Evolutionary conservation across 1,139 yeast genomes (phyloP), one percentile per base, ranked within the genome.

Genomic region (Sugiyamaella japonica): DNA sequence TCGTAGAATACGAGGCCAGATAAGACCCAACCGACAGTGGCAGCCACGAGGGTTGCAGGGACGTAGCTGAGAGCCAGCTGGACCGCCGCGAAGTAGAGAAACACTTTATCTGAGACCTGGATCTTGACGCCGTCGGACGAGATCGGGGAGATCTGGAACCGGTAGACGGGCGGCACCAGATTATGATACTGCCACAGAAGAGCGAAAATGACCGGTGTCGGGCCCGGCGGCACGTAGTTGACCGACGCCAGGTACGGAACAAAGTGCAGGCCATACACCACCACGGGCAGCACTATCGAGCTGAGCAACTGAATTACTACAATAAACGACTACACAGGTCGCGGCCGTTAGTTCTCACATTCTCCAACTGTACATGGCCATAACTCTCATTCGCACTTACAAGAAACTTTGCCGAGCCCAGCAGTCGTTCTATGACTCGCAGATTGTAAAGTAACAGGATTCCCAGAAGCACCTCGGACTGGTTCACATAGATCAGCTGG

Each of bases 361-460:
- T n/a, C 13, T 3, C n/a, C n/a, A n/a, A n/a, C n/a, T n/a, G n/a
- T n/a, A n/a, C n/a, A n/a, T n/a, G n/a, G n/a, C n/a, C n/a, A n/a
- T n/a, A n/a, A n/a, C 16, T 13, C 15, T 34, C 16, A 29, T 29
- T 29, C 12, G 4, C 25, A 48, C 56, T 32, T 42, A 53, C 56
- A 6, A 81, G 65, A 64, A 80, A 84, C 64, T 81, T 83, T 50
- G 80, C 73, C 4, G 86, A 76, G 0, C 93, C 91, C 59, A 77
- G 79, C 58, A 83, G 70, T 52, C 95, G 70, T 67, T 87, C 95
- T 53, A 87, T 69, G 37, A 77, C 78, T 59, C 89, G 81, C 64
- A 79, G 76, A 50, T 83, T 79, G 64, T 85, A 85, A 64, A 85
- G 70, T 36, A 85, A 65, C 12, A 84, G 65, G 5, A 77, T 69